These are phyloP conservation scores for Blastomyces parvus DNA, from an alignment of 2,329 filamentous ascomycete genomes.

Conservation along the genomic window DNA sequence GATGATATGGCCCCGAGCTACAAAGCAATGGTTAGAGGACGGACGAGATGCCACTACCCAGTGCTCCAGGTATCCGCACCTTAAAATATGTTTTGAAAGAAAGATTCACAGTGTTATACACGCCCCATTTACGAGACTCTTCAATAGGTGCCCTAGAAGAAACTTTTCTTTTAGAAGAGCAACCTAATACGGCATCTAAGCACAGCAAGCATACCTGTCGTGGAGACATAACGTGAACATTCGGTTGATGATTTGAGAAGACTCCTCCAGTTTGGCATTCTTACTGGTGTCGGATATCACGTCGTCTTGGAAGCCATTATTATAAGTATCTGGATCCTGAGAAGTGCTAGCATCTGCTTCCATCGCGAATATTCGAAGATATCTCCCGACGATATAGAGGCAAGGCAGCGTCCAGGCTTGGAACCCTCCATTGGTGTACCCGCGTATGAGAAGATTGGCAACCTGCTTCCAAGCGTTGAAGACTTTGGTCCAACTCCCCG, in stretches of 20 bases:
- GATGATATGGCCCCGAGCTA: slow-evolving; percentile 50
- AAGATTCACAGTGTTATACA: slow-evolving; percentile 89
- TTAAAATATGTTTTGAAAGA: slow-evolving; percentile 99
- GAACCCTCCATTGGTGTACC: slow-evolving; percentile 67
- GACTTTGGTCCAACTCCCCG: slow-evolving; percentile 65
- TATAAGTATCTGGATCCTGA: slow-evolving; percentile 41
- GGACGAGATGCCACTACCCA: background rate
- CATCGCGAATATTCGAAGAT: slow-evolving; percentile 79
- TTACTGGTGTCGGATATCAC: slow-evolving; percentile 66
- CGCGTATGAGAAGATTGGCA: slow-evolving; percentile 64
- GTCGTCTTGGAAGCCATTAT: slow-evolving; percentile 62
- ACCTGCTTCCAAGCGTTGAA: slow-evolving; percentile 87
- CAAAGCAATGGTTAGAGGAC: slow-evolving; percentile 30
- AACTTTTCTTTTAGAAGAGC: slow-evolving; percentile 10
- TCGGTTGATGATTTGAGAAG: slow-evolving; percentile 78
- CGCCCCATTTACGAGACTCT: slow-evolving; percentile 94
- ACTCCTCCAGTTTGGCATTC: slow-evolving; percentile 80
- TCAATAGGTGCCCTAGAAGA: slow-evolving; percentile 62
- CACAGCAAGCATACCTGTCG: slow-evolving; percentile 61
- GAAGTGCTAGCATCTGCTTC: slow-evolving; percentile 66
- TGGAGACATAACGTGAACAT: slow-evolving; percentile 86
- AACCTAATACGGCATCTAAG: background rate
- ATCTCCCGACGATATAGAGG: slow-evolving; percentile 78
- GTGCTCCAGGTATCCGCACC: slow-evolving; percentile 27
- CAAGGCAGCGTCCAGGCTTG: slow-evolving; percentile 89